Evolutionary conservation across 2,329 filamentous ascomycete species (phyloP).

Genomic region (Polytolypa hystricis): DNA sequence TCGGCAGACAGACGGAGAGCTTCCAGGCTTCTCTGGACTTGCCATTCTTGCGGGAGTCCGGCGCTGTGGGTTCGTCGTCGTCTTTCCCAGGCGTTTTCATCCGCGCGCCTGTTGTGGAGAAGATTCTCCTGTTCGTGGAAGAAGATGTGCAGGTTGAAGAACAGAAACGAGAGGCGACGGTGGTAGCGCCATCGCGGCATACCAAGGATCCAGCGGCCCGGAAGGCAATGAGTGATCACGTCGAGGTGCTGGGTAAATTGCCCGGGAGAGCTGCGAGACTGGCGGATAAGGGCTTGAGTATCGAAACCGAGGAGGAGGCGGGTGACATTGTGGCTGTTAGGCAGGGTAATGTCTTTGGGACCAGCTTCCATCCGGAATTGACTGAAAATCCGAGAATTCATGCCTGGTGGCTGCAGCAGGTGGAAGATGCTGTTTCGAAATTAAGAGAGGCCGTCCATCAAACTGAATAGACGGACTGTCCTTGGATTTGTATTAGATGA

Average conservation of each 20-base stretch:
- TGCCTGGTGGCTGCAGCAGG: slow-evolving; percentile 79
- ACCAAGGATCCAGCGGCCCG: slow-evolving; percentile 35
- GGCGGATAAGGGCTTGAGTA: slow-evolving; percentile 32
- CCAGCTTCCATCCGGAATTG: slow-evolving; percentile 90
- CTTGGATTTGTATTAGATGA: too few species aligned
- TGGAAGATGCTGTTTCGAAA: slow-evolving; percentile 35
- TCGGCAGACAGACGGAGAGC: slow-evolving; percentile 84
- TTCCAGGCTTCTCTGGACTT: slow-evolving; percentile 68
- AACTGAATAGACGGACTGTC: background rate
- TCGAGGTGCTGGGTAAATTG: slow-evolving; percentile 49
- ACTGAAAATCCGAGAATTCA: slow-evolving; percentile 83
- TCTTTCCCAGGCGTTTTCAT: slow-evolving; percentile 84
- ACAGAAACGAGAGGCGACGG: slow-evolving; percentile 36
- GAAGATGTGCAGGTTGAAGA: slow-evolving; percentile 43
- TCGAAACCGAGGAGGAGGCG: slow-evolving; percentile 29
- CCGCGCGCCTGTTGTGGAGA: slow-evolving; percentile 83
- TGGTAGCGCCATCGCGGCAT: slow-evolving; percentile 46
- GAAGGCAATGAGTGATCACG: slow-evolving; percentile 35
- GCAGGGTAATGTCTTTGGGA: slow-evolving; percentile 87
- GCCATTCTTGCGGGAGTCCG: slow-evolving; percentile 48
- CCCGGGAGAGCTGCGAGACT: slow-evolving; percentile 41
- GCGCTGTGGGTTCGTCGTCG: slow-evolving; percentile 8
- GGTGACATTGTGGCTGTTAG: slow-evolving; percentile 78
- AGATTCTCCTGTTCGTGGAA: slow-evolving; percentile 47
- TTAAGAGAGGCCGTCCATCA: background rate